These are phyloP conservation scores for Darksidea phi DNA, from an alignment of 495 filamentous ascomycete genomes.

Conservation along the genomic window DNA sequence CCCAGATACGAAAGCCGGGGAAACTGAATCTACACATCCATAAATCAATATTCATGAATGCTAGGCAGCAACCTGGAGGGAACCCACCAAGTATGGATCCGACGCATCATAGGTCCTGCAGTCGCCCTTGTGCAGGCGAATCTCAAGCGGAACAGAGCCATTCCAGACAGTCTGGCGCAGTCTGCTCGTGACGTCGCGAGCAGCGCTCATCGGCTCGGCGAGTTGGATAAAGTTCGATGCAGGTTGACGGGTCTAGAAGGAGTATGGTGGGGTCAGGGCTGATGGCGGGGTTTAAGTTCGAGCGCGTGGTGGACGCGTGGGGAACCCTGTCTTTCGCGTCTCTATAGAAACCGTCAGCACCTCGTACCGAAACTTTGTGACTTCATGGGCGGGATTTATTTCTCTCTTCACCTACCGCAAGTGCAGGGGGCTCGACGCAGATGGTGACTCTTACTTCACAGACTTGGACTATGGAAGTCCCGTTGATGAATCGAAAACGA, in stretches of 20 bases:
- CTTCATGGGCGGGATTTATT: not conserved
- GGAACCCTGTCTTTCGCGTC: not conserved
- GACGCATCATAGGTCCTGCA: constrained; percentile 44
- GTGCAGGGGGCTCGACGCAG: not conserved
- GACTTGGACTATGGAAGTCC: constrained; percentile 22
- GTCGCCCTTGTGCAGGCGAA: constrained; percentile 41
- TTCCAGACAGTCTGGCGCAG: constrained; percentile 45
- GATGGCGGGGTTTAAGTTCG: not conserved
- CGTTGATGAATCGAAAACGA: constrained; percentile 26
- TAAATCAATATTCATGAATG: constrained; percentile 6
- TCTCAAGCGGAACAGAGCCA: constrained; percentile 45
- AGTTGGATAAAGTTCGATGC: not conserved
- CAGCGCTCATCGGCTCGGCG: constrained; percentile 22
- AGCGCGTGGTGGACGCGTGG: not conserved
- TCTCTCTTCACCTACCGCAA: not conserved
- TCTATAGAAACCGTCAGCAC: not conserved
- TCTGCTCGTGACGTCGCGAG: constrained; percentile 31
- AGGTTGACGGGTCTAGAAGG: not conserved
- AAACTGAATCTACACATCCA: constrained; percentile 49
- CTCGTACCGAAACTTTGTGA: not conserved
- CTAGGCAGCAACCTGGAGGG: too few relatives aligned
- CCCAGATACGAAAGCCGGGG: constrained; percentile 72
- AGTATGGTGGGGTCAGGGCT: not conserved
- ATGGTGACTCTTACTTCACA: constrained; percentile 15
- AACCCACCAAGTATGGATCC: constrained; percentile 42